Percentiles rank a stretch among this genome's conserved stretches.
Conservation (phyloP, 2,329 filamentous ascomycete genomes). For the Dactylellina leptospora region DNA sequence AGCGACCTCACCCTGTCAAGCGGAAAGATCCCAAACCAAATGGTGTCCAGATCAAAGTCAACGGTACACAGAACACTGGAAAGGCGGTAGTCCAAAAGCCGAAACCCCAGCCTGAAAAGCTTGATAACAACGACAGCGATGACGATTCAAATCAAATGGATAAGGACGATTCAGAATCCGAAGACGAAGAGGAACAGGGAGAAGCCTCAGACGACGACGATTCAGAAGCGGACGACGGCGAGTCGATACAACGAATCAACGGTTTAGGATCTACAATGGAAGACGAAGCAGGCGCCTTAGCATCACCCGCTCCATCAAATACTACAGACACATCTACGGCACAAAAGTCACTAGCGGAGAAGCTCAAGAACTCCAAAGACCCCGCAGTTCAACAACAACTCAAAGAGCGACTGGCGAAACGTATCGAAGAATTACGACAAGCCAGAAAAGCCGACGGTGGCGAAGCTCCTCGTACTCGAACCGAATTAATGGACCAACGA, state of each 20-base stretch:
- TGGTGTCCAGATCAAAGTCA: slow-evolving; percentile 36
- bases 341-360: slow-evolving; percentile 73
- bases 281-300: slow-evolving; percentile 55
- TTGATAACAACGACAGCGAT: slow-evolving; percentile 3
- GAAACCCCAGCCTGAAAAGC: slow-evolving; percentile 6
- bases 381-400: slow-evolving; percentile 70
- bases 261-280: slow-evolving; percentile 35
- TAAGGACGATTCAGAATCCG: slow-evolving; percentile 5
- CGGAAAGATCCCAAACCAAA: slow-evolving; percentile 50
- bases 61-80: slow-evolving; percentile 42
- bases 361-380: slow-evolving; percentile 52
- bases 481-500: slow-evolving; percentile 89
- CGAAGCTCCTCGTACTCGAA: slow-evolving; percentile 82
- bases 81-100: slow-evolving; percentile 37
- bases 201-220: slow-evolving; percentile 15
- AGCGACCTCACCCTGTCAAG: slow-evolving; percentile 42
- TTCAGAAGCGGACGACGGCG: slow-evolving; percentile 27
- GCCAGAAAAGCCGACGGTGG: slow-evolving; percentile 85
- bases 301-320: slow-evolving; percentile 68
- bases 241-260: slow-evolving; percentile 40
- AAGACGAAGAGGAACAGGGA: slow-evolving; percentile 21
- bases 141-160: slow-evolving; percentile 1
- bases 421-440: slow-evolving; percentile 83
- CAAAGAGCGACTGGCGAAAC: slow-evolving; percentile 79
- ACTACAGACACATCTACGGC: slow-evolving; percentile 73